Percentiles rank a stretch among this genome's conserved stretches.
phyloP scores from a whole-genome alignment of 2,329 filamentous ascomycete species.

The Neoascochyta sp. region DNA sequence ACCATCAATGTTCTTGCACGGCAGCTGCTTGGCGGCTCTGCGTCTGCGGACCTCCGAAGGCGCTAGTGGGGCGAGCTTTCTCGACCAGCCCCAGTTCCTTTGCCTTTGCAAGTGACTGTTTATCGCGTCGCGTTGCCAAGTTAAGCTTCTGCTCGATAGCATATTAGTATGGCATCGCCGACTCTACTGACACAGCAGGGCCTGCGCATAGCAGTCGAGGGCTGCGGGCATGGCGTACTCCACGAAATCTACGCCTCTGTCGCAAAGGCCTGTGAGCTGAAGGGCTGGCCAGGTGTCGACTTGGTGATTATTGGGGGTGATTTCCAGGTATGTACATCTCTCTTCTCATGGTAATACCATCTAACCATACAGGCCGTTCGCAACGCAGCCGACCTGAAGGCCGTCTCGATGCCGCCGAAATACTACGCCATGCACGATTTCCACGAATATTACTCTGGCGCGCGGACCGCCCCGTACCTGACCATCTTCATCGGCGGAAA shows the following conservation, averaged over 20 bases:
- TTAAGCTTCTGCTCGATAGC: neutral
- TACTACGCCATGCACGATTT: slow-evolving; percentile 90
- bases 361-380: slow-evolving; percentile 64
- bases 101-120: no score
- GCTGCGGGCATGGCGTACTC: slow-evolving; percentile 88
- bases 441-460: slow-evolving; percentile 85
- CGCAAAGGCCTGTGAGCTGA: slow-evolving; percentile 61
- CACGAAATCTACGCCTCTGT: slow-evolving; percentile 87
- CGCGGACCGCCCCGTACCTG: slow-evolving; percentile 72
- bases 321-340: slow-evolving; percentile 66
- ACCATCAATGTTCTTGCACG: slow-evolving; percentile 8
- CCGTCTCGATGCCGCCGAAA: slow-evolving; percentile 85
- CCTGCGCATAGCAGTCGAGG: slow-evolving; percentile 77
- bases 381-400: slow-evolving; percentile 80
- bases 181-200: slow-evolving; percentile 20
- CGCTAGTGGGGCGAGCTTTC: slow-evolving; percentile 22
- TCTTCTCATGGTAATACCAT: slow-evolving; percentile 3
- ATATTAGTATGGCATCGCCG: slow-evolving; percentile 23
- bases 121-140: no score
- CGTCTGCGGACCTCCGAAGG: slow-evolving; percentile 10
- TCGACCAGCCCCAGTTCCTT: no score
- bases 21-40: neutral
- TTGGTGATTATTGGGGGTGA: slow-evolving; percentile 93
- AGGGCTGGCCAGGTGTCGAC: slow-evolving; percentile 78
- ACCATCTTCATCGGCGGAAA: slow-evolving; percentile 94